Percentiles rank a stretch among this genome's conserved stretches.
Conservation (phyloP, 257 asterid species). For the Solanum dulcamara region DNA sequence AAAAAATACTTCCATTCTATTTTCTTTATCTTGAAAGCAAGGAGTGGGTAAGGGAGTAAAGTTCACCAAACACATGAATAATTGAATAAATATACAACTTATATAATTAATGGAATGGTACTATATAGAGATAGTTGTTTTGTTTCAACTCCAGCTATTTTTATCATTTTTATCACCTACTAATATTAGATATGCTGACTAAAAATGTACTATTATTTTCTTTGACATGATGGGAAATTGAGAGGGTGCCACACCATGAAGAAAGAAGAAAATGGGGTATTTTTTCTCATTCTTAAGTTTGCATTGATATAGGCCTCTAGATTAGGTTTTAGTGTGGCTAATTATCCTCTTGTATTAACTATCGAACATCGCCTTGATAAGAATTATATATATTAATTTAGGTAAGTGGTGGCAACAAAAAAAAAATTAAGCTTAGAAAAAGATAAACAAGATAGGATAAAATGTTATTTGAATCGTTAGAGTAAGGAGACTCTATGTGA, state of each 20-base stretch:
- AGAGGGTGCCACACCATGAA: neutral
- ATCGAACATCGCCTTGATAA: too few species aligned
- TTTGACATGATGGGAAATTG: neutral
- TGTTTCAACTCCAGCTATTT: neutral
- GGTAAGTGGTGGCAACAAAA: too few species aligned
- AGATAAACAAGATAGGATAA: too few species aligned
- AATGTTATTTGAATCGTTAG: too few species aligned
- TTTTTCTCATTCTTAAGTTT: neutral
- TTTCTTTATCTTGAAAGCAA: neutral
- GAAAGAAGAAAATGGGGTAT: neutral
- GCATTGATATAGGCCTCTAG: neutral
- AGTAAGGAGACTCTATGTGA: too few species aligned
- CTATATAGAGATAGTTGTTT: neutral
- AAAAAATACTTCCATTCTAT: neutral
- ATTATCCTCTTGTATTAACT: neutral
- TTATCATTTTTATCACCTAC: neutral
- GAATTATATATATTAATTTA: too few species aligned
- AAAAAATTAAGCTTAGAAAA: too few species aligned
- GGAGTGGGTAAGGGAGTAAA: neutral
- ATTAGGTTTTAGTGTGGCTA: neutral
- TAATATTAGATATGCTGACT: neutral
- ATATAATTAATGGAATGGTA: neutral
- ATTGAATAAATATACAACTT: neutral
- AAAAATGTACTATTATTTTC: neutral
- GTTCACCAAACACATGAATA: neutral